A percentile compares a stretch with the other conserved stretches of the same genome.
Conservation (phyloP, 164 flowering plant species). For the Buxus sempervirens region DNA sequence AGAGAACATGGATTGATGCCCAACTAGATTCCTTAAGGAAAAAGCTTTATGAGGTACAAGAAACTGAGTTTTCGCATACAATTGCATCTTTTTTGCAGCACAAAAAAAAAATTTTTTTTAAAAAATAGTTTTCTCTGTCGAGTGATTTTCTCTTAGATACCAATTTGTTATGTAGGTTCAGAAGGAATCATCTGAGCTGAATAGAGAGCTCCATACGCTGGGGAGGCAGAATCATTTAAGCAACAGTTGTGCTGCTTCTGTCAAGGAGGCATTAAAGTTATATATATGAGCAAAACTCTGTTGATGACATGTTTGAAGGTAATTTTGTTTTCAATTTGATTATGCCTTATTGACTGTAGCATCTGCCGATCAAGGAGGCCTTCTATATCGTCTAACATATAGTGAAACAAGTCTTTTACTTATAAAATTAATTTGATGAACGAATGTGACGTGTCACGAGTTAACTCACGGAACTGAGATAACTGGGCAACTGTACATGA, state of each 20-base stretch:
- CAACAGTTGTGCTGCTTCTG: slow-evolving; percentile 33
- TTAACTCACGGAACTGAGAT: too few relatives aligned
- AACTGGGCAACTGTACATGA: too few relatives aligned
- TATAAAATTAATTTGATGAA: too few relatives aligned
- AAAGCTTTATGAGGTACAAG: slow-evolving; percentile 52
- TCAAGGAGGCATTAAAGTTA: slow-evolving; percentile 48
- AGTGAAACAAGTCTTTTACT: not conserved
- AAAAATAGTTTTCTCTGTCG: not conserved
- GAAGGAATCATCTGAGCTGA: slow-evolving; percentile 53
- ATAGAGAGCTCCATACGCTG: slow-evolving; percentile 42
- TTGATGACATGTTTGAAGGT: slow-evolving; percentile 56
- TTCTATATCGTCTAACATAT: too few relatives aligned
- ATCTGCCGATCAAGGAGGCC: not conserved
- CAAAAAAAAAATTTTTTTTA: not conserved
- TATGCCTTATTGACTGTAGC: not conserved
- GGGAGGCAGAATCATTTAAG: slow-evolving; percentile 46
- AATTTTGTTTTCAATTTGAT: slow-evolving; percentile 6
- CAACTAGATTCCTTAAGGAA: slow-evolving; percentile 56
- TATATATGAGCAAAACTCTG: slow-evolving; percentile 42
- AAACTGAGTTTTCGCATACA: not conserved
- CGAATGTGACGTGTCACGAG: too few relatives aligned
- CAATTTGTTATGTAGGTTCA: slow-evolving; percentile 34
- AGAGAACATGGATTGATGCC: too few relatives aligned
- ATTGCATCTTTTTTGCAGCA: too few relatives aligned
- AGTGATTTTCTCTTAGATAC: not conserved